Percentiles rank a stretch among this genome's conserved stretches.
phyloP scores from a whole-genome alignment of 805 yeast species.

The Candida ficus region DNA sequence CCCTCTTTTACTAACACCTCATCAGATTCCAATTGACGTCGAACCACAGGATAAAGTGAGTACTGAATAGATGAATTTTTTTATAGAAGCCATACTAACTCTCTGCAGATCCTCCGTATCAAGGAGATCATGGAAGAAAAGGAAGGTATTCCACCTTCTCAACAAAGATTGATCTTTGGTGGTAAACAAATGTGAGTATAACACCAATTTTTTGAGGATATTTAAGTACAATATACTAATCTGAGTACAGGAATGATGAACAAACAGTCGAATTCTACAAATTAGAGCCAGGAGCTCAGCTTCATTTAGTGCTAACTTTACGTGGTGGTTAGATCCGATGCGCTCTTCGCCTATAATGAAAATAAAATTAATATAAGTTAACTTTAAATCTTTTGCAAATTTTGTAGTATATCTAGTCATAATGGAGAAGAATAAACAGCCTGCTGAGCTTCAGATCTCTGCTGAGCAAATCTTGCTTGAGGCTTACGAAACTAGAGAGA shows the following conservation, averaged over 20 bases:
- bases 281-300: slow-evolving; percentile 78
- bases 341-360: too few relatives aligned
- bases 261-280: slow-evolving; percentile 66
- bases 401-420: not conserved
- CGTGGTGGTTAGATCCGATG: slow-evolving; percentile 64
- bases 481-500: slow-evolving; percentile 47
- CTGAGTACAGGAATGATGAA: slow-evolving; percentile 55
- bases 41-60: slow-evolving; percentile 61
- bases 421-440: slow-evolving; percentile 33
- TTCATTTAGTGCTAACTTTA: slow-evolving; percentile 86
- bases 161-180: slow-evolving; percentile 83
- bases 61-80: too few relatives aligned
- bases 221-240: not conserved
- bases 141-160: slow-evolving; percentile 96
- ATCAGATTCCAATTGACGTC: slow-evolving; percentile 62
- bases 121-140: slow-evolving; percentile 93
- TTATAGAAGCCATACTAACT: slow-evolving; percentile 23
- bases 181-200: slow-evolving; percentile 80
- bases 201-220: too few relatives aligned
- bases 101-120: slow-evolving; percentile 51
- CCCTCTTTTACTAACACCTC: slow-evolving; percentile 11
- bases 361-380: too few relatives aligned
- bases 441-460: slow-evolving; percentile 52
- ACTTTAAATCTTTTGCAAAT: not conserved
- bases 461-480: slow-evolving; percentile 61